Conservation (phyloP, 2,329 filamentous ascomycete species). For the Pezicula radicicola region DNA sequence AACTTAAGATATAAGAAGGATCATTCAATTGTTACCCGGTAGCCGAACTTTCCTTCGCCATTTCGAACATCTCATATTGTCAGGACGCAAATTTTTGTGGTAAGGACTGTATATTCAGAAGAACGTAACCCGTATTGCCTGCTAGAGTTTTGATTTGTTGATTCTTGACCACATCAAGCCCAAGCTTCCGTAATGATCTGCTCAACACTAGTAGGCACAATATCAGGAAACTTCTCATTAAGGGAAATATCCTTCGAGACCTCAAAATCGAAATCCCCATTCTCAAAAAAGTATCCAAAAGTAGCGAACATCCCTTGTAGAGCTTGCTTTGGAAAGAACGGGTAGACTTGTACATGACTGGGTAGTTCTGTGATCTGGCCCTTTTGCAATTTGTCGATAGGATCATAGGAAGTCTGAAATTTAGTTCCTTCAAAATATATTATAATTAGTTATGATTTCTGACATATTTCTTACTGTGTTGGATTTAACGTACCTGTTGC, state of each 20-base stretch:
- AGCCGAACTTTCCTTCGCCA: no score
- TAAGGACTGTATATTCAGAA: no score
- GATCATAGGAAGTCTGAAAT: constrained; percentile 23
- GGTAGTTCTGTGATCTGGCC: constrained; percentile 18
- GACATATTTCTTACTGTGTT: no score
- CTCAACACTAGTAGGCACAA: constrained; percentile 1
- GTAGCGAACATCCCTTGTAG: constrained; percentile 1
- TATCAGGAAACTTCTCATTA: constrained; percentile 3
- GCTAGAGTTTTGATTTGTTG: no score
- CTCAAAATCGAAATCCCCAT: constrained; percentile 1
- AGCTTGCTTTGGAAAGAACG: constrained; percentile 18
- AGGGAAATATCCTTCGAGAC: not conserved
- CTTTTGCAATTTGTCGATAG: constrained; percentile 17
- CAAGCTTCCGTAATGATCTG: constrained; percentile 2
- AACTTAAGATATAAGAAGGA: no score
- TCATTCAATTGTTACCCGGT: no score
- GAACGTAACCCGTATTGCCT: no score
- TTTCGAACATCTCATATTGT: no score
- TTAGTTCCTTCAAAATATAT: constrained; percentile 3
- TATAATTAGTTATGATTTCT: not conserved
- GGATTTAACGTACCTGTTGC: no score
- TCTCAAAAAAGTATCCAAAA: constrained; percentile 4
- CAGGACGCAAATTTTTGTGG: no score
- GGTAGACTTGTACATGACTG: constrained; percentile 17
- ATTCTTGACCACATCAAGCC: not conserved